These are phyloP conservation scores for Sugiyamaella sp. DNA, from an alignment of 1,139 yeast genomes.

Conservation along the genomic window DNA sequence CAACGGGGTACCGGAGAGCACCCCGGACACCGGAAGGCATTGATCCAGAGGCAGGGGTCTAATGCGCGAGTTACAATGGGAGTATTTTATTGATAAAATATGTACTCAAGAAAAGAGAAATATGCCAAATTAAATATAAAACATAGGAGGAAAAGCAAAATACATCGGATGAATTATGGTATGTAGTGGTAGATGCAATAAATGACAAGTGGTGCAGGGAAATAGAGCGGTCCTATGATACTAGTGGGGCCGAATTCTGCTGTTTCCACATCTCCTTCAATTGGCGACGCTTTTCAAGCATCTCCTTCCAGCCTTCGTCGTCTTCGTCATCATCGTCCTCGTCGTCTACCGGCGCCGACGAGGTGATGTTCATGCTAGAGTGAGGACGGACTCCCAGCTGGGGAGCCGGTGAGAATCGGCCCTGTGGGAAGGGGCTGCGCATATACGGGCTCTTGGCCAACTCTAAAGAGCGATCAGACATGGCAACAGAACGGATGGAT, in stretches of 20 bases:
- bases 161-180: not conserved
- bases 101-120: not conserved
- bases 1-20: too few relatives aligned
- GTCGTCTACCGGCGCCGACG: slow-evolving; percentile 26
- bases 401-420: slow-evolving; percentile 14
- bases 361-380: slow-evolving; percentile 5
- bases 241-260: slow-evolving; percentile 21
- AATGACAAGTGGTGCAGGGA: not conserved
- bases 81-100: not conserved
- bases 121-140: not conserved
- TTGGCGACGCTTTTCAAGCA: slow-evolving; percentile 38
- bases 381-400: slow-evolving; percentile 15
- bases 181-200: not conserved
- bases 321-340: slow-evolving; percentile 44
- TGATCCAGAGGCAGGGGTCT: too few relatives aligned
- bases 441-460: slow-evolving; percentile 15
- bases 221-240: slow-evolving; percentile 5
- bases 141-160: not conserved
- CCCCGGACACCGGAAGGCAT: too few relatives aligned
- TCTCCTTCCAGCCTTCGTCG: slow-evolving; percentile 41
- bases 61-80: too few relatives aligned
- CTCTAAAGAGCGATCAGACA: slow-evolving; percentile 32
- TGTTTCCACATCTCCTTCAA: slow-evolving; percentile 37
- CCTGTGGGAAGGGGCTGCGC: slow-evolving; percentile 7
- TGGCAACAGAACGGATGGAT: slow-evolving; percentile 33